Evolutionary conservation across 2,329 filamentous ascomycete species (phyloP).

Genomic region (Saccharata proteae): DNA sequence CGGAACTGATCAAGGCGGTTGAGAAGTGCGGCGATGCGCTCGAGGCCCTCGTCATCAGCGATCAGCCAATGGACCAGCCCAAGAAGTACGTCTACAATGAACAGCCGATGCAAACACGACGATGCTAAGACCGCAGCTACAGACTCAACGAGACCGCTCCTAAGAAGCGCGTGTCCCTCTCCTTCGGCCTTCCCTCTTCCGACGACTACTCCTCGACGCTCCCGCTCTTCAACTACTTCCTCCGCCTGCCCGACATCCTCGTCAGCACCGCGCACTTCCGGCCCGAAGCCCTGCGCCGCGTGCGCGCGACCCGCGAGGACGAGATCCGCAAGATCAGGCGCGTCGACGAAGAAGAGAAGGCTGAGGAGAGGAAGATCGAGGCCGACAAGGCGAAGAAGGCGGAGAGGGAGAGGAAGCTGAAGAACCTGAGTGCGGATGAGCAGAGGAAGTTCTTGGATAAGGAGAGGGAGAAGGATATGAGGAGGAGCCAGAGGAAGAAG

Average conservation of each 20-base stretch:
- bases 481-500: conserved; percentile 53
- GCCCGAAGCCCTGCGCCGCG: conserved; percentile 72
- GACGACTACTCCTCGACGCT: conserved; percentile 42
- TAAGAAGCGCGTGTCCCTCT: conserved; percentile 77
- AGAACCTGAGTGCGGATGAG: conserved; percentile 52
- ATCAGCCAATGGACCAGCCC: conserved; percentile 82
- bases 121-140: conserved; percentile 9
- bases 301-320: conserved; percentile 68
- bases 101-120: background rate
- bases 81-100: conserved; percentile 49
- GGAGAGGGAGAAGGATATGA: conserved; percentile 76
- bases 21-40: conserved; percentile 60
- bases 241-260: conserved; percentile 74
- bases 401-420: conserved; percentile 59
- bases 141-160: conserved; percentile 75
- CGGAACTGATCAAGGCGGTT: conserved; percentile 74
- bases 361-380: conserved; percentile 44
- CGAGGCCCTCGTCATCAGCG: conserved; percentile 78
- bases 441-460: conserved; percentile 54
- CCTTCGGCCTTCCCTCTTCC: conserved; percentile 50
- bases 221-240: conserved; percentile 68
- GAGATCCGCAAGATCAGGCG: conserved; percentile 70
- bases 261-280: conserved; percentile 73
- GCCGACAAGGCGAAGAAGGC: conserved; percentile 61
- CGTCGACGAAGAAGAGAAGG: conserved; percentile 58